These are phyloP conservation scores for Aspergillus melleus DNA, from an alignment of 2,329 filamentous ascomycete genomes.

Conservation along the genomic window DNA sequence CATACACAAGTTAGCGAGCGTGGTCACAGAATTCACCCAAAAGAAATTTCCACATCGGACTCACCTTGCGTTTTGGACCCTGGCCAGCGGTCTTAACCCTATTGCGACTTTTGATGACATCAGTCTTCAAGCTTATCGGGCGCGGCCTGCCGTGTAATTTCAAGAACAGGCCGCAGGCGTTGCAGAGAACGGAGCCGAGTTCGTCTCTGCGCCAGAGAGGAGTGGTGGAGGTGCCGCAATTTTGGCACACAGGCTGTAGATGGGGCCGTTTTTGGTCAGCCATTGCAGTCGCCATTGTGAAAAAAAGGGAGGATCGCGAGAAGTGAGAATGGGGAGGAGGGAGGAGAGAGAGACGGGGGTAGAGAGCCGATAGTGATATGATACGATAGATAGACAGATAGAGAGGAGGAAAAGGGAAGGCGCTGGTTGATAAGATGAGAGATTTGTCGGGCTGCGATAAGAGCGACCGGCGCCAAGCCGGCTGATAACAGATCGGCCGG, in stretches of 20 bases:
- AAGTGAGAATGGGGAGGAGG: conserved; percentile 18
- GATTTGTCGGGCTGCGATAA: conserved; percentile 49
- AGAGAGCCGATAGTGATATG: conserved; percentile 23
- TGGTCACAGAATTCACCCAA: conserved; percentile 1
- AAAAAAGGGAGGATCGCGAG: conserved; percentile 16
- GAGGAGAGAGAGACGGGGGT: conserved; percentile 21
- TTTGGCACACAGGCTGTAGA: conserved; percentile 92
- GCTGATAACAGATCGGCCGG: conserved; percentile 31
- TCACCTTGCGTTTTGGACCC: conserved; percentile 80
- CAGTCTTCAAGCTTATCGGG: conserved; percentile 95
- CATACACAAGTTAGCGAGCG: conserved; percentile 24
- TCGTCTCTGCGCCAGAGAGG: conserved; percentile 98
- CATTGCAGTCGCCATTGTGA: conserved; percentile 45
- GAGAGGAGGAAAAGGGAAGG: conserved; percentile 29
- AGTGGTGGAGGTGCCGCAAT: conserved; percentile 93
- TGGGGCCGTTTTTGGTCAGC: conserved; percentile 56
- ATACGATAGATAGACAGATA: conserved; percentile 13
- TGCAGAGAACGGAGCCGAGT: conserved; percentile 92
- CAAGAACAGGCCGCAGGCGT: conserved; percentile 94
- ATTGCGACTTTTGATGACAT: conserved; percentile 99
- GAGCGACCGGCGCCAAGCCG: conserved; percentile 42
- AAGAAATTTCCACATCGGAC: conserved; percentile 30
- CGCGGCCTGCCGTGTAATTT: conserved; percentile 93
- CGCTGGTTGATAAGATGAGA: conserved; percentile 43
- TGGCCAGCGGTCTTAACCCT: conserved; percentile 86